phyloP scores from a whole-genome alignment of 2,329 filamentous ascomycete genomes.

The Byssothecium circinans region DNA sequence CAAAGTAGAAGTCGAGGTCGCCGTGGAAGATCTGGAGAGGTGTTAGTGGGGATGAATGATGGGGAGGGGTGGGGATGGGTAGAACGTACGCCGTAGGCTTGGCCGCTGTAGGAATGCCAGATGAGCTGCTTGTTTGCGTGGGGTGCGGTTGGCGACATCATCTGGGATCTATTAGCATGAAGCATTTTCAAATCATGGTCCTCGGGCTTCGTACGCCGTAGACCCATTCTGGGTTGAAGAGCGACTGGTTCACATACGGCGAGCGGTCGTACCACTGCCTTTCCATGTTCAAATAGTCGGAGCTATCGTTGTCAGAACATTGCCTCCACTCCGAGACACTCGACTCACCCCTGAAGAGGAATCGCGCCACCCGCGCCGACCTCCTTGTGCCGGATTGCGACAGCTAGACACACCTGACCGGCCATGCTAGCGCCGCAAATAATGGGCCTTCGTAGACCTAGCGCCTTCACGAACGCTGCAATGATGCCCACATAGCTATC shows the following conservation, averaged over 20 bases:
- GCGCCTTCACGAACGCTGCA: constrained; percentile 47
- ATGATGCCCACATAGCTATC: constrained; percentile 52
- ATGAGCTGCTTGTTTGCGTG: constrained; percentile 51
- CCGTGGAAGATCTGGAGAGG: constrained; percentile 51
- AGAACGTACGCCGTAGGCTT: constrained; percentile 49
- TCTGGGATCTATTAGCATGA: constrained; percentile 25
- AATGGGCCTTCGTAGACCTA: constrained; percentile 51
- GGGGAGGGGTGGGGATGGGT: background rate
- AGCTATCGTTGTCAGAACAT: constrained; percentile 26
- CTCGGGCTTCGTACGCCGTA: constrained; percentile 45
- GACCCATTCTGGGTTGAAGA: constrained; percentile 54
- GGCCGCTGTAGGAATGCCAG: constrained; percentile 54
- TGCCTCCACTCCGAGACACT: constrained; percentile 14
- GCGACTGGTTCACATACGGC: constrained; percentile 51
- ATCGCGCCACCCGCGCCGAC: constrained; percentile 52
- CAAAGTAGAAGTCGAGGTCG: constrained; percentile 56
- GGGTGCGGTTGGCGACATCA: constrained; percentile 52
- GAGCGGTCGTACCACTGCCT: constrained; percentile 51
- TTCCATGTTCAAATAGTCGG: constrained; percentile 48
- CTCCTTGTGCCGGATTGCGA: constrained; percentile 51
- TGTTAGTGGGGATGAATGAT: background rate
- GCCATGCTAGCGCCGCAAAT: constrained; percentile 56
- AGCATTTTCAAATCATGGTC: background rate
- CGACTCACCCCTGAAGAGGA: constrained; percentile 47
- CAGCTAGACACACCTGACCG: constrained; percentile 52